A percentile compares a stretch with the other conserved stretches of the same genome.
Evolutionary conservation across 768 basidiomycete species (phyloP).

Genomic region (Mycena vitilis): DNA sequence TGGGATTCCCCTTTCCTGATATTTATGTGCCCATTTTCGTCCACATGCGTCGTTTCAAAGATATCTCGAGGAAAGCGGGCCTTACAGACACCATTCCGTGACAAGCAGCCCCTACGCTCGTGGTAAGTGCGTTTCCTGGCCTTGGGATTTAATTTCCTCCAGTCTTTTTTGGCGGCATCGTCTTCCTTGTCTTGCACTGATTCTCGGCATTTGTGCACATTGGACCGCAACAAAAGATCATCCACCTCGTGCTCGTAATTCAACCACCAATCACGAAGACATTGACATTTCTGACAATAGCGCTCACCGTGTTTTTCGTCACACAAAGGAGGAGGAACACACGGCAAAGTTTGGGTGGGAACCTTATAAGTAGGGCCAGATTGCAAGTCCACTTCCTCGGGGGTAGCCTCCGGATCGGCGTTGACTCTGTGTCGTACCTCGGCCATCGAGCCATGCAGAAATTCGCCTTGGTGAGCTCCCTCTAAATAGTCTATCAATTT

Average conservation of each 20-base stretch:
- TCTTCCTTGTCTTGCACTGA: not conserved
- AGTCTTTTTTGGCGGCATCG: constrained; percentile 1
- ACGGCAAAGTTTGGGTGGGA: constrained; percentile 42
- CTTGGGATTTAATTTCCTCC: not conserved
- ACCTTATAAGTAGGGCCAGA: constrained; percentile 26
- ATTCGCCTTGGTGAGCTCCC: constrained; percentile 45
- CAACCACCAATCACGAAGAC: constrained; percentile 27
- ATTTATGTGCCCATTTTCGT: not conserved
- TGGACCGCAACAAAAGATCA: constrained; percentile 35
- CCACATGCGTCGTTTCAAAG: not conserved
- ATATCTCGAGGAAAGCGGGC: constrained; percentile 9
- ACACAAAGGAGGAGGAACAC: constrained; percentile 35
- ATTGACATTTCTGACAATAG: constrained; percentile 25
- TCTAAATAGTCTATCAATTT: constrained; percentile 46
- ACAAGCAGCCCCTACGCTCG: not conserved
- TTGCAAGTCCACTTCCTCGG: not conserved
- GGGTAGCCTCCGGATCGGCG: not conserved
- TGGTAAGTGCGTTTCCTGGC: not conserved
- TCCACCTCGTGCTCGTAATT: constrained; percentile 33
- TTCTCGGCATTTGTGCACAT: constrained; percentile 37
- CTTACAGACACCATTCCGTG: not conserved
- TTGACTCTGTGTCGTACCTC: constrained; percentile 22
- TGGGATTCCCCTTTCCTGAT: not conserved
- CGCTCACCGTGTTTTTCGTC: not conserved
- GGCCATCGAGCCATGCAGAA: constrained; percentile 36